Evolutionary conservation across 345 rosid genomes (phyloP).

Genomic region (Theobroma cacao): DNA sequence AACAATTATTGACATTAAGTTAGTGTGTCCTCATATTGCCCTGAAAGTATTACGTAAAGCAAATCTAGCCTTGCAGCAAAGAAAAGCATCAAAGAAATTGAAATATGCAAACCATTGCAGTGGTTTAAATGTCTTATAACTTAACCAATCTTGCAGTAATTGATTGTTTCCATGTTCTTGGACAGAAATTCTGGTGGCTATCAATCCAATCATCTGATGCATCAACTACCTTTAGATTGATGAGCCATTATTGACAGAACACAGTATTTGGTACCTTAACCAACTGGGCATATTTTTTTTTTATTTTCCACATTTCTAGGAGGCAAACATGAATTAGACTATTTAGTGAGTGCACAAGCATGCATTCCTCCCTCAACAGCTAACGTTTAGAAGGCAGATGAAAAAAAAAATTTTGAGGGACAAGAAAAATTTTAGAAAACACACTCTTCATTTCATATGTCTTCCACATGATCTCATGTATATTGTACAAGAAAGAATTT

Average conservation of each 20-base stretch:
- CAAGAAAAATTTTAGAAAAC: neutral
- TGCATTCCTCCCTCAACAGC: neutral
- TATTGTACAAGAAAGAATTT: neutral
- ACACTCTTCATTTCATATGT: neutral
- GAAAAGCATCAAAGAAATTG: no score
- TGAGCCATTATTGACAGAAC: neutral
- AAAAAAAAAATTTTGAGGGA: neutral
- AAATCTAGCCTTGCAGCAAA: slow-evolving; percentile 2
- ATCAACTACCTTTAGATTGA: neutral
- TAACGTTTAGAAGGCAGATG: neutral
- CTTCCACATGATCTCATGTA: neutral
- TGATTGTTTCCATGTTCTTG: neutral
- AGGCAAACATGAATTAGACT: neutral
- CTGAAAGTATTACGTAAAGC: neutral
- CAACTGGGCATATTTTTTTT: neutral
- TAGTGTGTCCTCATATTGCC: neutral
- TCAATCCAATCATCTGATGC: neutral
- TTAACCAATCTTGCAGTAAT: neutral
- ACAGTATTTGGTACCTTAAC: neutral
- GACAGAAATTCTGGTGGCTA: neutral
- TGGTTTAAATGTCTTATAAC: neutral
- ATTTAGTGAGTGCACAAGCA: neutral
- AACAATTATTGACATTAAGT: neutral
- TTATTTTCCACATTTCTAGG: neutral
- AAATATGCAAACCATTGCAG: neutral